A percentile compares a stretch with the other conserved stretches of the same genome.
Conservation (phyloP, 2,329 filamentous ascomycete species). For the Penicillium sp. region DNA sequence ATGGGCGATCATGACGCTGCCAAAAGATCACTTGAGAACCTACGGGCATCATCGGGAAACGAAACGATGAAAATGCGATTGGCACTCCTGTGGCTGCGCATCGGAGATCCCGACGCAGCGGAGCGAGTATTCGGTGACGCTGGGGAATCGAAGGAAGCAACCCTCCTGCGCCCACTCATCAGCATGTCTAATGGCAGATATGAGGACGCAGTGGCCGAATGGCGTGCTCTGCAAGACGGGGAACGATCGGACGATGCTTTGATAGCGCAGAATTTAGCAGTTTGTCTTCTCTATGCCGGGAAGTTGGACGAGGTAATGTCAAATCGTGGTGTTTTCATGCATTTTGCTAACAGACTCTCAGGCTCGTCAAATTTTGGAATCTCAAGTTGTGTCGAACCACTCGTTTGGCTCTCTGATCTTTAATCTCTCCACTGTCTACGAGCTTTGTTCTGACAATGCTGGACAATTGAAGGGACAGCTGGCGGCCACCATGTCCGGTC, state of each 20-base stretch:
- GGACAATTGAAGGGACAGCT: conserved; percentile 63
- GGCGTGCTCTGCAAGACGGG: conserved; percentile 50
- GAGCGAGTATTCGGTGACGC: conserved; percentile 46
- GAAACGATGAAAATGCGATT: conserved; percentile 37
- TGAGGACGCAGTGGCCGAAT: conserved; percentile 55
- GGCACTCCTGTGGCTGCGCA: conserved; percentile 66
- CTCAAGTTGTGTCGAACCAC: conserved; percentile 55
- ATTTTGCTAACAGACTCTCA: conserved; percentile 30
- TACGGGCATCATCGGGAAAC: conserved; percentile 40
- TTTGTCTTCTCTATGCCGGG: conserved; percentile 77
- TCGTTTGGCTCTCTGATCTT: conserved; percentile 77
- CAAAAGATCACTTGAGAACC: conserved; percentile 60
- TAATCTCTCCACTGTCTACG: conserved; percentile 86
- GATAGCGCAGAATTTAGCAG: conserved; percentile 73
- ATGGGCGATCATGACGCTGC: conserved; percentile 86
- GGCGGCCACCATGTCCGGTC: conserved; percentile 61
- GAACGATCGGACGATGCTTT: conserved; percentile 55
- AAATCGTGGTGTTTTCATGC: no score
- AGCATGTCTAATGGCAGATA: conserved; percentile 75
- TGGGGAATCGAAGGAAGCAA: conserved; percentile 37
- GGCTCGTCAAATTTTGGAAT: conserved; percentile 62
- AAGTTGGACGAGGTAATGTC: conserved; percentile 66
- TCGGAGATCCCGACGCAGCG: conserved; percentile 70
- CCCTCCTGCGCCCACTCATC: conserved; percentile 55
- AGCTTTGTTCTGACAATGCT: conserved; percentile 76